Base-by-base conservation (phyloP, 352 stramenopile species). In the Pythium angustatum region DNA sequence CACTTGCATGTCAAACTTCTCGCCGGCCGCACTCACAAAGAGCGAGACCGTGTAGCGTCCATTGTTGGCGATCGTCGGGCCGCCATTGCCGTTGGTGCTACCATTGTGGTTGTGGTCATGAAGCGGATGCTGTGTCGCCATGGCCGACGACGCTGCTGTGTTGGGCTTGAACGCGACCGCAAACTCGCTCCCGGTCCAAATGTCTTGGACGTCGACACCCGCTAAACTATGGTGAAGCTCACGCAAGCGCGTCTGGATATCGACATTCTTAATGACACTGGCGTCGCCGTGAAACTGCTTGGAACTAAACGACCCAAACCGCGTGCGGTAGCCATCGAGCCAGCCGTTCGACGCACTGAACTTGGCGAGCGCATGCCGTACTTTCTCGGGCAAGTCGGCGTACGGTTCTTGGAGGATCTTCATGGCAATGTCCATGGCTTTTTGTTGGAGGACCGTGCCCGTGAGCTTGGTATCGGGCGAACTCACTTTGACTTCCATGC, bases 331-430 rank as follows among this genome's bases (percentile, higher is more conserved):
- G n/a, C 85, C 85, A 47, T 94, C 85, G 26, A 94, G 68, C 85
- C 85, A 94, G 56, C 85, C 85, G 63, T 94, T 94, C 3, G 85
- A 94, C 14, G 82, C 85, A 21, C 77, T 88, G 47, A 94, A 94
- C 64, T 86, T 90, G 61, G 72, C 56, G 33, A 94, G 62, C 33
- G 85, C 81, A n/a, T 81, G 72, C n/a, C 79, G 75, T 15, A 93
- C 77, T 50, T 91, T 91, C 5, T 94, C 83, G 0, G 83, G 78
- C 22, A 94, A 44, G 31, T 85, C 75, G 1, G 81, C 83, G 51
- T 81, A 89, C 15, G 80, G 81, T 31, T 94, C 85, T 22, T 87
- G 71, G 14, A 85, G 59, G 34, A 94, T 87, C 62, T 90, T 91
- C 56, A 77, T 75, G n/a, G 82, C 81, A 21, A 94, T 66, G 30